Base-by-base conservation (phyloP, 164 flowering plant species). In the Taxillus chinensis region DNA sequence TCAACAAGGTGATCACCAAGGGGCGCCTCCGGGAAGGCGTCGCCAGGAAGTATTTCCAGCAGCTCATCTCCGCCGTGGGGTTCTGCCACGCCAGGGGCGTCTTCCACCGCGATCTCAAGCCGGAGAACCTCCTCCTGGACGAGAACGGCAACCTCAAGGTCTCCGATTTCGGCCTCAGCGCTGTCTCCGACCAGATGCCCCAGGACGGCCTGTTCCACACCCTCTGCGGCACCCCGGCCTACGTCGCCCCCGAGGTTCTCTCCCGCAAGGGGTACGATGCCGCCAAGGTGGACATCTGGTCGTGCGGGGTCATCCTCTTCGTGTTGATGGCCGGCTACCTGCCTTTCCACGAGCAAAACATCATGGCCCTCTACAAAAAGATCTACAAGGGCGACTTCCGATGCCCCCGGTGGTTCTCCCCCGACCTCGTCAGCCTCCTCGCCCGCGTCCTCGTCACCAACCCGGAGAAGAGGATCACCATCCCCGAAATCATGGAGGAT, bases 391-490 rank as follows among this genome's bases (percentile, higher is more conserved):
- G 80, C 17, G 75, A 73, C 41, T 77, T 77, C 59, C 61, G 80
- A 38, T 77, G 77, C 62, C 75, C 80, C 9, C 41, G 75, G n/a
- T 77, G 80, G 80, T 77, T 39, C 60, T 83, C 90, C 3, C 14
- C 76, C 0, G 87, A 81, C 16, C 78, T 86, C 5, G 73, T 67
- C n/a, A 62, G 80, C 15, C 74, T 86, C 15, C 8, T 84, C 12
- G 64, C 76, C 0, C 79, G 83, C 13, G 71, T 86, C 11, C 74
- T 85, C 3, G 83, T 77, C 42, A 66, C 82, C 2, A 77, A 83
- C 48, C 90, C 86, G 0, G 64, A 69, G 6, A 75, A 74, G 0
- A 67, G 93, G 49, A 85, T 85, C 67, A 86, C 87, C 38, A 46
- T 86, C 4, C 80, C 81, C 38, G 84, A 82, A 65, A 86, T 86